Conservation (phyloP, 805 yeast species). For the Cyberlindnera maclurae region DNA sequence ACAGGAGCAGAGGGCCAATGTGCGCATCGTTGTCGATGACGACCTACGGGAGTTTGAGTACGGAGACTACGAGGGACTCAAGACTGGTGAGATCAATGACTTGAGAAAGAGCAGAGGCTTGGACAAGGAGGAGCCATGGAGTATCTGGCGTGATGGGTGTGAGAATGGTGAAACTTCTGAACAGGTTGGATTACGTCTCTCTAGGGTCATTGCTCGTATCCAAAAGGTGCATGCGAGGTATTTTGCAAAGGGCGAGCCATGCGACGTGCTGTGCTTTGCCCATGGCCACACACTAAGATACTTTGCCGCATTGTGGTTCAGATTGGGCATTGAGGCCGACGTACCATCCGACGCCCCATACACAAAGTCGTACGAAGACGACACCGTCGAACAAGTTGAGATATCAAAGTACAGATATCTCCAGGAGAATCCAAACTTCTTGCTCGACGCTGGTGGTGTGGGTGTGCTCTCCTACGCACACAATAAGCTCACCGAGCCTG, state of each 20-base stretch:
- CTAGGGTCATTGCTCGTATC: conserved; percentile 59
- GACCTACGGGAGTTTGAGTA: conserved; percentile 93
- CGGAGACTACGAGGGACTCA: conserved; percentile 88
- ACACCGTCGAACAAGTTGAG: conserved; percentile 26
- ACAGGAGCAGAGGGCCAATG: conserved; percentile 32
- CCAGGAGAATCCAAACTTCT: conserved; percentile 62
- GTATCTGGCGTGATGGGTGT: conserved; percentile 89
- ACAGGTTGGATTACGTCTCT: conserved; percentile 66
- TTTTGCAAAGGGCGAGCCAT: conserved; percentile 40
- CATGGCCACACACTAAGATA: conserved; percentile 93
- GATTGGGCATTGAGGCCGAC: conserved; percentile 24
- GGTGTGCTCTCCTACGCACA: conserved; percentile 91
- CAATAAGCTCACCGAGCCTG: conserved; percentile 78
- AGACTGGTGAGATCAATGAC: conserved; percentile 58
- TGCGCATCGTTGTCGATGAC: conserved; percentile 46
- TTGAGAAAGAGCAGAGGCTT: conserved; percentile 56
- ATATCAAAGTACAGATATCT: conserved; percentile 28
- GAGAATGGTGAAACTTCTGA: conserved; percentile 75
- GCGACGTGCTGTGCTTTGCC: conserved; percentile 79
- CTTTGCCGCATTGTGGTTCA: conserved; percentile 84
- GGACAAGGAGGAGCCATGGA: conserved; percentile 49
- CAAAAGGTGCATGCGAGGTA: conserved; percentile 52
- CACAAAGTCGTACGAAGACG: conserved; percentile 20
- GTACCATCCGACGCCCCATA: conserved; percentile 11
- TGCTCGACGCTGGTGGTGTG: conserved; percentile 92